A percentile compares a stretch with the other conserved stretches of the same genome.
These are phyloP conservation scores for Wickerhamiella shivajii DNA, from an alignment of 805 yeast species.

Conservation along the genomic window DNA sequence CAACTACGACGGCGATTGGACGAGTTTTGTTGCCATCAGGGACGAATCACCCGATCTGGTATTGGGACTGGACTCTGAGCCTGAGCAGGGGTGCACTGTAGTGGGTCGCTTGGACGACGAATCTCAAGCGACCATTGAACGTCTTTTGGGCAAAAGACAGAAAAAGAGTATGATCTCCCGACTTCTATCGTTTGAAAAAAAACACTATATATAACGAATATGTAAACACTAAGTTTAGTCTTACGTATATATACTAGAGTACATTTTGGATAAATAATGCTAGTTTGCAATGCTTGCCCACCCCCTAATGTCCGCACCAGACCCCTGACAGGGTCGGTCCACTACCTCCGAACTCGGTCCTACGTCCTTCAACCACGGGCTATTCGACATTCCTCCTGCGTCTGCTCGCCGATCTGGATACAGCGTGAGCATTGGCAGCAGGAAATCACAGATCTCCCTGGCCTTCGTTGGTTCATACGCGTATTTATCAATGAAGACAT, in stretches of 20 bases:
- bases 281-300: constrained; percentile 35
- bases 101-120: no score
- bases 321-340: constrained; percentile 61
- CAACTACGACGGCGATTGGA: no score
- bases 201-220: no score
- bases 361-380: constrained; percentile 69
- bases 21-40: no score
- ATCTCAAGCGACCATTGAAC: no score
- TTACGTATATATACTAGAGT: neutral
- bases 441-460: constrained; percentile 54
- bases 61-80: no score
- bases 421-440: constrained; percentile 66
- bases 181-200: no score
- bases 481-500: constrained; percentile 76
- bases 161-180: no score
- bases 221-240: no score
- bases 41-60: no score
- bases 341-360: constrained; percentile 57
- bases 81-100: no score
- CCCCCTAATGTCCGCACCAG: constrained; percentile 84
- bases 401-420: constrained; percentile 79
- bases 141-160: no score
- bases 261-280: neutral
- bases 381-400: constrained; percentile 90
- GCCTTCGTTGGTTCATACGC: constrained; percentile 57